Evolutionary conservation across 352 stramenopile genomes (phyloP), one percentile per base, ranked within the genome.

Genomic region (Globisporangium middletonii): DNA sequence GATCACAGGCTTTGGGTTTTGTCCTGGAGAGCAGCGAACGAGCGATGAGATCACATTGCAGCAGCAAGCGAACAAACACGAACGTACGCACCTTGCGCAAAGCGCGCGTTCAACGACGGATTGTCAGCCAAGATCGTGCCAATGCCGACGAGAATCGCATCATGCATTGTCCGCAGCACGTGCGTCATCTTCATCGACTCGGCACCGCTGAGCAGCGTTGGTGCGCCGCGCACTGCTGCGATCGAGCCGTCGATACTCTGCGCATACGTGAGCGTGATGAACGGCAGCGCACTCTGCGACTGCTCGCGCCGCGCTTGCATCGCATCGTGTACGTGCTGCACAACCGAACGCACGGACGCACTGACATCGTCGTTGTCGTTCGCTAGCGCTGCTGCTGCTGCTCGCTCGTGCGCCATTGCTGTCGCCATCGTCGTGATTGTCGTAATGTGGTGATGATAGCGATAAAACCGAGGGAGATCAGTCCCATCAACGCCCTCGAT

Each of bases 221-320:
- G 80, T 56, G 8, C 50, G 88, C 84, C 84, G 72, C 74, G 72
- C 53, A 82, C 57, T 3, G 71, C 77, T 2, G 86, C 58, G 38
- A 97, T 82, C 4, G 77, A 94, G 1, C 88, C 88, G 52, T 97
- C 88, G 11, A 97, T 83, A 56, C 88, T 97, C 58, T 97, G 88
- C 43, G 88, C 88, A 55, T 96, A 97, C 12, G 86, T 94, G 18
- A 96, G 64, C 42, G 88, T 96, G 44, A 96, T 60, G 30, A 84
- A 79, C 3, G 83, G 78, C 45, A 70, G 46, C 33, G 33, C 33
- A 8, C 6, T 16, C 6, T 23, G 30, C 35, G 4, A 15, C 2
- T 13, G 16, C 13, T 30, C 15, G 2, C 5, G 8, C 15, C 46
- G 50, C 38, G 49, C 55, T 7, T 44, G 8, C 53, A 65, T 60